Evolutionary conservation across 1,284 basidiomycete species (phyloP).

Genomic region (Abortiporus biennis): DNA sequence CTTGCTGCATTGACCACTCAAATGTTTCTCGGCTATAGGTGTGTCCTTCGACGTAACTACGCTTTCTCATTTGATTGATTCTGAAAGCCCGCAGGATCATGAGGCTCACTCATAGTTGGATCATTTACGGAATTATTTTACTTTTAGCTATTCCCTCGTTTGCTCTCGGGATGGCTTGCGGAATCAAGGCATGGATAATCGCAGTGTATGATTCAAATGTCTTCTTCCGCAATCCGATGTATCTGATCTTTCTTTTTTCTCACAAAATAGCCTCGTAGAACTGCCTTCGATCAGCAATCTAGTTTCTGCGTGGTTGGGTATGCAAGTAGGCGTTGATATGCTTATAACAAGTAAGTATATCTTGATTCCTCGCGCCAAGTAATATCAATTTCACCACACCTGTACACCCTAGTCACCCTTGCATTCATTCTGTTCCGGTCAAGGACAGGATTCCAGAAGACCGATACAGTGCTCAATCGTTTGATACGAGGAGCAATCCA

Average conservation of each 20-base stretch:
- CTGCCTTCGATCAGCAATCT: slow-evolving; percentile 19
- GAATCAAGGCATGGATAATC: slow-evolving; percentile 32
- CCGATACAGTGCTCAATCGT: slow-evolving; percentile 37
- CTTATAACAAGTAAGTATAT: slow-evolving; percentile 30
- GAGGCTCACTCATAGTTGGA: not conserved
- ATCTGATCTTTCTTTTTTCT: not conserved
- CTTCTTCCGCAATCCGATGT: not conserved
- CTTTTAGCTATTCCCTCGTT: slow-evolving; percentile 29
- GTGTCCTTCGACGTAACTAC: slow-evolving; percentile 5
- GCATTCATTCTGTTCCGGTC: slow-evolving; percentile 29
- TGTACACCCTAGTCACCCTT: slow-evolving; percentile 22
- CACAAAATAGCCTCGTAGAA: slow-evolving; percentile 19
- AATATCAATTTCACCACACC: not conserved
- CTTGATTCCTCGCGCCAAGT: not conserved
- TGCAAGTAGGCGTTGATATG: slow-evolving; percentile 34
- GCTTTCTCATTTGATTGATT: not conserved
- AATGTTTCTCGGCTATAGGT: slow-evolving; percentile 38
- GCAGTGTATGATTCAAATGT: slow-evolving; percentile 23
- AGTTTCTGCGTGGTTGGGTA: slow-evolving; percentile 32
- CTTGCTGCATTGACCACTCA: slow-evolving; percentile 38
- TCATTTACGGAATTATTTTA: slow-evolving; percentile 27
- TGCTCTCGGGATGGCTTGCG: slow-evolving; percentile 30
- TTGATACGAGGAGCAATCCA: slow-evolving; percentile 42
- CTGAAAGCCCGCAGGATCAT: slow-evolving; percentile 2
- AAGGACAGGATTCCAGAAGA: slow-evolving; percentile 38